phyloP scores from a whole-genome alignment of 2,329 filamentous ascomycete species.

The Fusarium albidum region DNA sequence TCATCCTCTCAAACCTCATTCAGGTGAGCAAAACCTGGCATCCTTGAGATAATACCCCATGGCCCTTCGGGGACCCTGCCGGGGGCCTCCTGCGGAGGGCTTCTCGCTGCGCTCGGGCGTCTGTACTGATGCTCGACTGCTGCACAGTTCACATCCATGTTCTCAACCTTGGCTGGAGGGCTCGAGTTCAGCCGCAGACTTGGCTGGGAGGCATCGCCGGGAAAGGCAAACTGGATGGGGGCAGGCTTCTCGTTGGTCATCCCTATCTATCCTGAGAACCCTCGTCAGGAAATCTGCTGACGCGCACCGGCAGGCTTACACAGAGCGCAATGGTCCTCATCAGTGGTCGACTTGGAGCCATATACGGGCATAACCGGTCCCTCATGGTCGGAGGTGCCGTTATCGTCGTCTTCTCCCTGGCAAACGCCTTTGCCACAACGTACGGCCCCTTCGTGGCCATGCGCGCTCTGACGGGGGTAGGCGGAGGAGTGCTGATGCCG shows the following conservation, averaged over 20 bases:
- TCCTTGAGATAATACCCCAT: no score
- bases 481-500: conserved; percentile 58
- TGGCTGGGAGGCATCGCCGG: conserved; percentile 39
- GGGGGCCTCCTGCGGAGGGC: no score
- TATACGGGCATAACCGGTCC: conserved; percentile 59
- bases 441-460: conserved; percentile 51
- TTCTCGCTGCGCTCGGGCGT: no score
- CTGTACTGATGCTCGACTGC: no score
- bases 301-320: conserved; percentile 47
- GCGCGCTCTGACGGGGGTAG: conserved; percentile 55
- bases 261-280: no score
- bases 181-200: conserved; percentile 40
- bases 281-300: background rate
- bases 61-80: no score
- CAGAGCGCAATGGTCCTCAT: conserved; percentile 61
- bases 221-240: conserved; percentile 49
- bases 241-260: conserved; percentile 47
- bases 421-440: conserved; percentile 51
- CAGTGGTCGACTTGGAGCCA: conserved; percentile 59
- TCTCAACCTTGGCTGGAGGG: conserved; percentile 42
- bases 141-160: conserved; percentile 42
- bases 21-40: no score
- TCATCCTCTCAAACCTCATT: no score
- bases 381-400: conserved; percentile 53
- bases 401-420: conserved; percentile 52